A percentile compares a stretch with the other conserved stretches of the same genome.
Evolutionary conservation across 2,329 filamentous ascomycete genomes (phyloP).

Genomic region (Colletotrichum phormii): DNA sequence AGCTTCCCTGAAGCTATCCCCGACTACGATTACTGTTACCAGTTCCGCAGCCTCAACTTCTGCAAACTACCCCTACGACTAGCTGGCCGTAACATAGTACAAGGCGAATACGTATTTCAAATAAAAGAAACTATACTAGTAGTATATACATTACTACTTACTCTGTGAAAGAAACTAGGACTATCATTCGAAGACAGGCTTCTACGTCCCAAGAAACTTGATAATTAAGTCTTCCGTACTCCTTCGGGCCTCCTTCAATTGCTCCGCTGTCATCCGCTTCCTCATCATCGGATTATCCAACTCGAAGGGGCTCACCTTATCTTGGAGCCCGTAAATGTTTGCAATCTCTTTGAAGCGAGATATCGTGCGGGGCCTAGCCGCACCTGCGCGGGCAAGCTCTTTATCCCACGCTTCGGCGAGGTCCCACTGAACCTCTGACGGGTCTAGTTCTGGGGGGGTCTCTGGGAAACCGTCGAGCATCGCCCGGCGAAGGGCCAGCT

Average conservation of each 20-base stretch:
- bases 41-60: too few species aligned
- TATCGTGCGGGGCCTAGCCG: not conserved
- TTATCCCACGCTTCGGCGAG: not conserved
- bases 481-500: not conserved
- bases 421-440: not conserved
- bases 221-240: conserved; percentile 10
- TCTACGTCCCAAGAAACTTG: too few species aligned
- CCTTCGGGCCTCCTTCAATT: conserved; percentile 7
- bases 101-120: too few species aligned
- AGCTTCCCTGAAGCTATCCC: too few species aligned
- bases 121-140: too few species aligned
- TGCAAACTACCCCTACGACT: too few species aligned
- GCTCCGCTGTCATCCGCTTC: not conserved
- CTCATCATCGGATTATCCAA: conserved; percentile 3
- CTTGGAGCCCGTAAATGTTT: not conserved
- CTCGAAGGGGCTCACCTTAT: not conserved
- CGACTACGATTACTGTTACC: too few species aligned
- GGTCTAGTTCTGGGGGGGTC: not conserved
- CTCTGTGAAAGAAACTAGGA: too few species aligned
- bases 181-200: too few species aligned
- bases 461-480: not conserved
- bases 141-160: too few species aligned
- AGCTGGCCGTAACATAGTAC: too few species aligned
- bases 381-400: not conserved
- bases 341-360: not conserved